Evolutionary conservation across 306 rosid species (phyloP).

Genomic region (Ochetophila trinervis): DNA sequence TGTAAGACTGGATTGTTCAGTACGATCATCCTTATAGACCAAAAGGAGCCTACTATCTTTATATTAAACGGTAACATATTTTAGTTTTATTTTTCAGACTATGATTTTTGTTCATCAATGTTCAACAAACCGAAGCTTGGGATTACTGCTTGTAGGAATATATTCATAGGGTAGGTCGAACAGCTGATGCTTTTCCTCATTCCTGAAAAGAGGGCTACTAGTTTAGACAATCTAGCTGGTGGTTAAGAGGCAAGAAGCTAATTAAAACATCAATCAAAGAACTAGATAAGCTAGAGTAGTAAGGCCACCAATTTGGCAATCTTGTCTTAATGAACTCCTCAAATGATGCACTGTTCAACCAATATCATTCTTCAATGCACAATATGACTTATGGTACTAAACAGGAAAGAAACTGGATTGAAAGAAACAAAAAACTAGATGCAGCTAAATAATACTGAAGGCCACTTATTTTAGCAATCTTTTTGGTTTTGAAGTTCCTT

Average conservation of each 20-base stretch:
- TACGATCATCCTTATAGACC: constrained; percentile 98
- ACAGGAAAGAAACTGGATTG: too few relatives aligned
- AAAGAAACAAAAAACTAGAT: too few relatives aligned
- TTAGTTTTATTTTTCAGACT: background rate
- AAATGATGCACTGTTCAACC: too few relatives aligned
- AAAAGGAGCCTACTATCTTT: constrained; percentile 45
- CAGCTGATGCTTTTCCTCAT: constrained; percentile 91
- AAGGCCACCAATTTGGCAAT: too few relatives aligned
- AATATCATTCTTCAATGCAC: too few relatives aligned
- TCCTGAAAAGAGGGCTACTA: constrained; percentile 65
- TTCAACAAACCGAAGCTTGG: constrained; percentile 15
- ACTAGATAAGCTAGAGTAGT: background rate
- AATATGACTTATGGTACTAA: too few relatives aligned
- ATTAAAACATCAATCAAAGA: background rate
- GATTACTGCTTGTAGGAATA: constrained; percentile 62
- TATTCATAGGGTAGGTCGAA: constrained; percentile 96
- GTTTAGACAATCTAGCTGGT: too few relatives aligned
- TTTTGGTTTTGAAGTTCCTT: too few relatives aligned
- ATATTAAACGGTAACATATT: background rate
- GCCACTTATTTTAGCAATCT: too few relatives aligned
- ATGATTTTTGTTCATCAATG: constrained; percentile 8
- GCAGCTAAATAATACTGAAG: too few relatives aligned
- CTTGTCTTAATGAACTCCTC: too few relatives aligned
- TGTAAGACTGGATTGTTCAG: constrained; percentile 99
- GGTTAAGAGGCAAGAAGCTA: background rate